Evolutionary conservation across 2,329 filamentous ascomycete species (phyloP).

Genomic region (Balansia obtecta): DNA sequence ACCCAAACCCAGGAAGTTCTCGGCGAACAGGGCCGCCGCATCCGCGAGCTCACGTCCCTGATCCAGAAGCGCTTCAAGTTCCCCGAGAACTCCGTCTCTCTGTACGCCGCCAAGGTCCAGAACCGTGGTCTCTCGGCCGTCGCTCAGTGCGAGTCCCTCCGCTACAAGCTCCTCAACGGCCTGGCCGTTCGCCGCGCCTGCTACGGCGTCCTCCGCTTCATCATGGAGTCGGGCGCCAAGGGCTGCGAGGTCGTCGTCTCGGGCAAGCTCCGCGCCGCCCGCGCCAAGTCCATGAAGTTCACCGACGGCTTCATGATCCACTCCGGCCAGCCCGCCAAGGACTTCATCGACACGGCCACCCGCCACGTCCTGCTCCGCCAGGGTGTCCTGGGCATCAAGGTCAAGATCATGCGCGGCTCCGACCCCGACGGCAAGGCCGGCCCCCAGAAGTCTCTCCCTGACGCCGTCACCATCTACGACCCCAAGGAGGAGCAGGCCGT

Average conservation of each 20-base stretch:
- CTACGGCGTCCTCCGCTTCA: conserved; percentile 99
- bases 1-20: conserved; percentile 99
- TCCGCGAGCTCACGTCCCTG: conserved; percentile 98
- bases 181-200: conserved; percentile 96
- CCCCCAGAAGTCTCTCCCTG: conserved; percentile 92
- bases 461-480: conserved; percentile 99
- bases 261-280: conserved; percentile 95
- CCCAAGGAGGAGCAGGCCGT: conserved; percentile 98
- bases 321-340: conserved; percentile 98
- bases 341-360: conserved; percentile 98
- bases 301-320: conserved; percentile 99
- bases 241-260: conserved; percentile 99
- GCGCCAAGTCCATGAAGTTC: conserved; percentile 99
- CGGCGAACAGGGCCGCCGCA: conserved; percentile 98
- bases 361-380: conserved; percentile 99
- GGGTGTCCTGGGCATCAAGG: conserved; percentile 99
- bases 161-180: conserved; percentile 99
- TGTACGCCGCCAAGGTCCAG: conserved; percentile 99
- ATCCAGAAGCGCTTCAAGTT: conserved; percentile 99
- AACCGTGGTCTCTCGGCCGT: conserved; percentile 99
- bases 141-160: conserved; percentile 99
- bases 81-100: conserved; percentile 99
- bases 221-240: conserved; percentile 99
- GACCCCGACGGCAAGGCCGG: conserved; percentile 99
- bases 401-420: conserved; percentile 99